Conservation (phyloP, 306 rosid genomes). For the Glycine latifolia region DNA sequence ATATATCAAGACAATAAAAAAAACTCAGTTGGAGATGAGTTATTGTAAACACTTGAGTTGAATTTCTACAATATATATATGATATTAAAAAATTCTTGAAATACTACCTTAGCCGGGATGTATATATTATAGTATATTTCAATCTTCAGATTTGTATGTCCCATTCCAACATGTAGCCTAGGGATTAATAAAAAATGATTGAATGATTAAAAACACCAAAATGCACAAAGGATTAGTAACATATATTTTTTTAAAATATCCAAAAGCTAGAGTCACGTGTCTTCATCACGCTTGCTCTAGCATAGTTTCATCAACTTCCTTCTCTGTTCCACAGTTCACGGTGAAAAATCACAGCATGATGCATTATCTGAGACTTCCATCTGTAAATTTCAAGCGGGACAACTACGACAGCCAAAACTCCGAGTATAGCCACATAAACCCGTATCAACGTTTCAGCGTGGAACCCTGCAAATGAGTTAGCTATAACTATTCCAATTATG, state of each 20-base stretch:
- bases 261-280: background rate
- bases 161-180: background rate
- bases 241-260: too few species aligned
- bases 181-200: too few species aligned
- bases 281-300: background rate
- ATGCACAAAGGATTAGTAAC: too few species aligned
- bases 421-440: conserved; percentile 55
- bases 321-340: conserved; percentile 6
- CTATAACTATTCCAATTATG: conserved; percentile 50
- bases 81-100: background rate
- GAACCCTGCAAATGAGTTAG: conserved; percentile 56
- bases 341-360: background rate
- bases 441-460: conserved; percentile 53
- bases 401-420: conserved; percentile 44
- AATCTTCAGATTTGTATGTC: background rate
- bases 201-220: too few species aligned
- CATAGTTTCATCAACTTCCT: conserved; percentile 1
- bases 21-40: too few species aligned
- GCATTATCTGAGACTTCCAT: conserved; percentile 40
- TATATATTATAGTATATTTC: background rate
- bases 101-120: background rate
- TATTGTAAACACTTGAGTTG: too few species aligned
- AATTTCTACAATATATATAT: too few species aligned
- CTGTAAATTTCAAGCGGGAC: conserved; percentile 51
- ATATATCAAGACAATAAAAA: too few species aligned